Conservation (phyloP, 2,329 filamentous ascomycete species). For the Microsporum canis region DNA sequence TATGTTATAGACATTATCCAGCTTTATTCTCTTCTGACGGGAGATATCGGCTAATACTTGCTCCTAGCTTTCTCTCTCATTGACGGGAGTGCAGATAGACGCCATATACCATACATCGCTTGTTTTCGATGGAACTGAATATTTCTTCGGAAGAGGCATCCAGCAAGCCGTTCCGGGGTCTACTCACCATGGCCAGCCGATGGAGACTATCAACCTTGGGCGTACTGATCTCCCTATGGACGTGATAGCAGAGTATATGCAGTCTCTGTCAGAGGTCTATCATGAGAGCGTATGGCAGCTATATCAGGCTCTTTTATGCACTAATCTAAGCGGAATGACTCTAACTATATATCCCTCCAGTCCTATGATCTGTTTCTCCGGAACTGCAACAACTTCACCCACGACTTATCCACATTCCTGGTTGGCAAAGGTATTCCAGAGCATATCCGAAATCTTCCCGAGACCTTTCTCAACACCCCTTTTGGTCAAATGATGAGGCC, state of each 20-base stretch:
- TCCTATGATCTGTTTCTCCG: slow-evolving; percentile 81
- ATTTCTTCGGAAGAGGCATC: slow-evolving; percentile 80
- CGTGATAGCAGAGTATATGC: slow-evolving; percentile 74
- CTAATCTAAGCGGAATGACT: neutral
- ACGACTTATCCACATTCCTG: slow-evolving; percentile 82
- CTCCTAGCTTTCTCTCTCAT: slow-evolving; percentile 42
- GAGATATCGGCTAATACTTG: neutral
- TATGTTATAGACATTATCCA: slow-evolving; percentile 21
- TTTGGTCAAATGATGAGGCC: slow-evolving; percentile 81
- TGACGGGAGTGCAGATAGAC: slow-evolving; percentile 64
- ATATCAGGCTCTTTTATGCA: neutral
- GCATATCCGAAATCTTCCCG: slow-evolving; percentile 73
- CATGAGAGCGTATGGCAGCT: slow-evolving; percentile 55
- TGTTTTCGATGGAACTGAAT: slow-evolving; percentile 73
- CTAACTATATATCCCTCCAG: slow-evolving; percentile 30
- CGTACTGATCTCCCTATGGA: slow-evolving; percentile 67
- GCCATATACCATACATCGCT: slow-evolving; percentile 93
- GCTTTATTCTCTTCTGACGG: neutral
- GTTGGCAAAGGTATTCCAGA: slow-evolving; percentile 78
- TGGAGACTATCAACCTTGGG: slow-evolving; percentile 65
- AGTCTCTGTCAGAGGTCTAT: slow-evolving; percentile 71
- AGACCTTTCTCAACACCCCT: slow-evolving; percentile 72
- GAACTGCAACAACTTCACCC: slow-evolving; percentile 97
- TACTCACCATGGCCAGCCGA: slow-evolving; percentile 75
- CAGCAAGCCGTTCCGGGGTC: slow-evolving; percentile 68